These are phyloP conservation scores for Trichoderma sp. DNA, from an alignment of 2,329 filamentous ascomycete genomes.

Conservation along the genomic window DNA sequence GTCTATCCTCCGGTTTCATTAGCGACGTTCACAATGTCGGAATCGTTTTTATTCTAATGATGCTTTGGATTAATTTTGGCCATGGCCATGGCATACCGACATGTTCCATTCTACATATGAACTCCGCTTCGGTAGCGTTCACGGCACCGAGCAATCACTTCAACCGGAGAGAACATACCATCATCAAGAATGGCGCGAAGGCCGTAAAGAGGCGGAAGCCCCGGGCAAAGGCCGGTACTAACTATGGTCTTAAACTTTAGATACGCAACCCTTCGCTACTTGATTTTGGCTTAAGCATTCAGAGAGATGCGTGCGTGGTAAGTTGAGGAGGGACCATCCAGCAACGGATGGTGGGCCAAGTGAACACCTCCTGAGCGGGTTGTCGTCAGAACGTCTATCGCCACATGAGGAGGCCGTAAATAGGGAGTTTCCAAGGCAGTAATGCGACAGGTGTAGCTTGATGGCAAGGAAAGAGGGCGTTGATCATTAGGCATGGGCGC, in stretches of 20 bases:
- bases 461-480: background rate
- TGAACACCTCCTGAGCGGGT: conserved; percentile 20
- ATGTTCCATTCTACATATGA: background rate
- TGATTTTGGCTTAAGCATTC: background rate
- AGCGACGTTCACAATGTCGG: conserved; percentile 19
- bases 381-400: conserved; percentile 14
- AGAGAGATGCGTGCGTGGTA: background rate
- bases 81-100: background rate
- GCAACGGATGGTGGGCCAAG: conserved; percentile 10
- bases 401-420: conserved; percentile 10
- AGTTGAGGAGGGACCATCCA: background rate
- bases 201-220: conserved; percentile 43
- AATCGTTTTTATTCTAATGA: background rate
- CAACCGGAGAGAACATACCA: conserved; percentile 44
- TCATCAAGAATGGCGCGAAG: conserved; percentile 46
- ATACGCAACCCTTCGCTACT: background rate
- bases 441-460: background rate
- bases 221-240: conserved; percentile 35
- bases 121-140: background rate
- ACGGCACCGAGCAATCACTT: background rate
- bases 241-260: conserved; percentile 27
- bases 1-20: conserved; percentile 46
- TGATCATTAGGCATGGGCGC: conserved; percentile 1
- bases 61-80: background rate
- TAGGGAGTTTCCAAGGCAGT: background rate